A percentile compares a stretch with the other conserved stretches of the same genome.
Evolutionary conservation across 352 stramenopile genomes (phyloP).

Genomic region (Aphanomyces invadans): DNA sequence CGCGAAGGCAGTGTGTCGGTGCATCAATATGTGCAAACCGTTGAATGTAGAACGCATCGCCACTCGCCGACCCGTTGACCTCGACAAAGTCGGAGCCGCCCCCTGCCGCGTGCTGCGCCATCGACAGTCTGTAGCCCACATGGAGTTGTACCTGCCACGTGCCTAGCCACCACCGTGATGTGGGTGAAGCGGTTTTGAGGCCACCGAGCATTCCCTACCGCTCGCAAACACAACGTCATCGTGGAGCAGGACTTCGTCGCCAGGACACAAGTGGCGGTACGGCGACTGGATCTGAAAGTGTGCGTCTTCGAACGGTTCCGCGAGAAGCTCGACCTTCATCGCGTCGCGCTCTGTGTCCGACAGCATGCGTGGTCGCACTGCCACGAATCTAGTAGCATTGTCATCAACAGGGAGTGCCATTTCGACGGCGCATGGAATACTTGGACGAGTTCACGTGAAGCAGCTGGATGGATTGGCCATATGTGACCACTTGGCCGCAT

Average conservation of each 20-base stretch:
- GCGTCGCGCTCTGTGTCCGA: constrained; percentile 12
- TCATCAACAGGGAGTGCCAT: neutral
- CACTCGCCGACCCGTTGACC: neutral
- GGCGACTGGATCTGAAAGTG: constrained; percentile 7
- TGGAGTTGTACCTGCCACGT: constrained; percentile 11
- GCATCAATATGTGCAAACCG: neutral
- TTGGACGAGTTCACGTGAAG: constrained; percentile 11
- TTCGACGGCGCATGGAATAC: neutral
- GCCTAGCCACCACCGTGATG: too few species aligned
- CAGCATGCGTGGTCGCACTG: constrained; percentile 3
- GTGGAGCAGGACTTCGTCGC: neutral
- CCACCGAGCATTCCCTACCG: too few species aligned
- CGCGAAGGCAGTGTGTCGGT: neutral
- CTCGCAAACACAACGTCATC: constrained; percentile 14
- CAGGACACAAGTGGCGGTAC: neutral
- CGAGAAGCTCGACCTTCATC: constrained; percentile 7
- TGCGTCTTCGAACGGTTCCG: neutral
- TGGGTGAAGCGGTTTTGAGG: too few species aligned
- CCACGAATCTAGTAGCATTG: constrained; percentile 18
- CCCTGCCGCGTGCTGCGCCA: neutral
- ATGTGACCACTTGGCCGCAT: constrained; percentile 7
- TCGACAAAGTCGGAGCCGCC: neutral
- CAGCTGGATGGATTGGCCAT: constrained; percentile 11
- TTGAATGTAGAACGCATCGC: neutral
- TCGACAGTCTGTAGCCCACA: neutral